Evolutionary conservation across 106 monocot genomes (phyloP), one percentile per base, ranked within the genome.

Genomic region (Amphibolis antarctica): DNA sequence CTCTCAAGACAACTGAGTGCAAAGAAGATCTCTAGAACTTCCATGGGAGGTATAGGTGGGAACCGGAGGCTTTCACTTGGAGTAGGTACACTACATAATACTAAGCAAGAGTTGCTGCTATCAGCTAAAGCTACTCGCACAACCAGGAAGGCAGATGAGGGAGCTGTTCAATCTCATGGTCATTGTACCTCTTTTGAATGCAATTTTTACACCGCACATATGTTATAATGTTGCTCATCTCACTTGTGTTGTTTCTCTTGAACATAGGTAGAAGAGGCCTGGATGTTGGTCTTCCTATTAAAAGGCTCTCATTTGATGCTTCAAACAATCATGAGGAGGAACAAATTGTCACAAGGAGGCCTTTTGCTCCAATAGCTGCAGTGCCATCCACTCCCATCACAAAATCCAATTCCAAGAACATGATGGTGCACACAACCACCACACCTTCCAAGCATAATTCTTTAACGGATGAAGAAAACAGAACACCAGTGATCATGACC

Each of bases 11-110:
- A 77, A 23, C 82, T 70, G 11, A 75, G 69, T 64, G 70, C 75
- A 6, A 87, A 75, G 53, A 87, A 87, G 60, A 21, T 78, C 44
- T 69, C 83, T 15, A 74, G 86, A 70, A 75, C 11, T 24, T 86
- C 82, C 17, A 74, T 62, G 26, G 86, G 77, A 0, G 77, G 79
- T 17, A 27, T 77, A 48, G 71, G 17, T 59, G 19, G 51, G n/a
- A 71, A 44, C 71, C 69, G 82, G 77, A 80, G 77, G 49, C 66
- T 80, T 5, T 82, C 86, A 24, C 75, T 83, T 27, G 78, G 80
- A 44, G 81, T 54, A 23, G 65, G 75, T 24, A 66, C 66, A 45
- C 68, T 64, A 15, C 83, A 73, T 20, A 23, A 57, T 26, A 26
- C 57, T 29, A 69, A 66, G 66, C 51, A 59, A 14, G 78, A 78